phyloP scores from a whole-genome alignment of 805 yeast species.

The Wickerhamomyces alni region DNA sequence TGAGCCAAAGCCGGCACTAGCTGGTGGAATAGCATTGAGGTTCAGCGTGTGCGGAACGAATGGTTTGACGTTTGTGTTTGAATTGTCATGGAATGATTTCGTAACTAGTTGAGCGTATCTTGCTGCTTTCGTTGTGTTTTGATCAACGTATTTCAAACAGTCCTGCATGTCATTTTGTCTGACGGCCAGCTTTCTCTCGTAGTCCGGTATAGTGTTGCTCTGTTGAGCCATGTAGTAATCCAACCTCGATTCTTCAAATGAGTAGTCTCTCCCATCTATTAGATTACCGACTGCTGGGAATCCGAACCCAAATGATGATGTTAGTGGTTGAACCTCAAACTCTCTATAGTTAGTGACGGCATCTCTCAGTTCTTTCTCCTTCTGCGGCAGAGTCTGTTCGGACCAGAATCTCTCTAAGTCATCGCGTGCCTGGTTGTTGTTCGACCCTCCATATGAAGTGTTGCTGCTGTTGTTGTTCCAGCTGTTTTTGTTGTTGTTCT shows the following conservation, averaged over 20 bases:
- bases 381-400: slow-evolving; percentile 16
- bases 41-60: slow-evolving; percentile 31
- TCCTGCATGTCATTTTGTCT: slow-evolving; percentile 42
- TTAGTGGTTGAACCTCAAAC: slow-evolving; percentile 27
- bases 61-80: slow-evolving; percentile 21
- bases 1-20: slow-evolving; percentile 2
- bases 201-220: slow-evolving; percentile 30
- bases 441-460: slow-evolving; percentile 1
- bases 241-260: slow-evolving; percentile 47
- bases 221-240: slow-evolving; percentile 38
- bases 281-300: slow-evolving; percentile 43
- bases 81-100: slow-evolving; percentile 23
- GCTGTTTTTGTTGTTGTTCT: background rate
- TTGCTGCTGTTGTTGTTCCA: background rate
- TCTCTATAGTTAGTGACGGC: slow-evolving; percentile 15
- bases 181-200: slow-evolving; percentile 33
- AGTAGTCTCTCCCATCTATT: slow-evolving; percentile 45
- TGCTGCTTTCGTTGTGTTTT: slow-evolving; percentile 45
- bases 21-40: slow-evolving; percentile 16
- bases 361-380: slow-evolving; percentile 23
- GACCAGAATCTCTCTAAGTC: slow-evolving; percentile 20
- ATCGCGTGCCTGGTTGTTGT: slow-evolving; percentile 4
- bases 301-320: slow-evolving; percentile 41
- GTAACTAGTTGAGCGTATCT: slow-evolving; percentile 48
- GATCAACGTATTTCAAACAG: slow-evolving; percentile 32